Conservation (phyloP, 2,329 filamentous ascomycete genomes). For the Neofusicoccum parvum region DNA sequence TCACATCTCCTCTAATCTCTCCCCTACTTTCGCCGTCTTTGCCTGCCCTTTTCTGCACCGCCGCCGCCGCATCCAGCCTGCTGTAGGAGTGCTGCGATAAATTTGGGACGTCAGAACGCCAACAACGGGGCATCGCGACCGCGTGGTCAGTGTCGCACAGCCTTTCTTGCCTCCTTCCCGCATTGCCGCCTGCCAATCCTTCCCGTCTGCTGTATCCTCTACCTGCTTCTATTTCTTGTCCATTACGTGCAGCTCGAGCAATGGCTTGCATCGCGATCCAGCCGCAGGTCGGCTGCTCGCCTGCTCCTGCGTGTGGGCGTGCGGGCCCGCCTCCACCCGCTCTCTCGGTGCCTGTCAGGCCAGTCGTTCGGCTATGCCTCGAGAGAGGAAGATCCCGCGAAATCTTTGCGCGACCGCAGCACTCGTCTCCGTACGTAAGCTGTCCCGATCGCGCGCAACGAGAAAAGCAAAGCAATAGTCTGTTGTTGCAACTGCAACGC, state of each 20-base stretch:
- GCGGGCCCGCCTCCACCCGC: not conserved
- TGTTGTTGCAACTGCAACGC: not conserved
- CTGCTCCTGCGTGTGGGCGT: too few relatives aligned
- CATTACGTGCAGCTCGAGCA: not conserved
- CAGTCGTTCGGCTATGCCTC: not conserved
- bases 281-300: not conserved
- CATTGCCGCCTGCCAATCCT: not conserved
- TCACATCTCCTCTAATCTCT: not conserved
- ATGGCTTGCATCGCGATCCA: not conserved
- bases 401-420: not conserved
- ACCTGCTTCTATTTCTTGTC: constrained; percentile 8
- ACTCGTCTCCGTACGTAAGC: not conserved
- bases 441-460: not conserved
- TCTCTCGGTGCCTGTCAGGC: not conserved
- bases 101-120: not conserved
- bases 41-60: not conserved
- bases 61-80: not conserved
- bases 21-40: not conserved
- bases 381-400: not conserved
- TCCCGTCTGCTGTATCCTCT: constrained; percentile 6
- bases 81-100: not conserved
- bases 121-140: not conserved
- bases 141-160: constrained; percentile 8
- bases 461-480: not conserved
- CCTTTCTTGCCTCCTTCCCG: constrained; percentile 5